A percentile compares a stretch with the other conserved stretches of the same genome.
These are phyloP conservation scores for Dionaea muscipula DNA, from an alignment of 179 eudicot genomes.

Conservation along the genomic window DNA sequence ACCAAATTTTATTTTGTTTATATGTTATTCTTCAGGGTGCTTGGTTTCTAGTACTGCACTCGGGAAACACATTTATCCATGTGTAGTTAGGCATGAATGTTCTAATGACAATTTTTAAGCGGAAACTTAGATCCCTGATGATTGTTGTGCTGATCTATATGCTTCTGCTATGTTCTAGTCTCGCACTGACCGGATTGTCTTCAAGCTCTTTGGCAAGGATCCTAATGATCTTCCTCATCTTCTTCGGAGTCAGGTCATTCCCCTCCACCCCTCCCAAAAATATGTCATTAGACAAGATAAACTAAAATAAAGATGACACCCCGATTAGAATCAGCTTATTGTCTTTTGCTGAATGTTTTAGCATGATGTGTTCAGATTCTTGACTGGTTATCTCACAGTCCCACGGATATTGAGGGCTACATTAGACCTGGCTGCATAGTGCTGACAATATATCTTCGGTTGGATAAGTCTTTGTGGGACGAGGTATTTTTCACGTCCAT, in stretches of 20 bases:
- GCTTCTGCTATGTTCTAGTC: slow-evolving; percentile 28
- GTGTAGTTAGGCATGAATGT: too few relatives aligned
- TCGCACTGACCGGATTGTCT: slow-evolving; percentile 78
- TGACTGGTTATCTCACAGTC: slow-evolving; percentile 74
- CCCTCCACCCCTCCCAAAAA: not conserved
- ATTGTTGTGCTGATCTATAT: slow-evolving; percentile 1
- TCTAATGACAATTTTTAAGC: too few relatives aligned
- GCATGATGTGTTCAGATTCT: slow-evolving; percentile 47
- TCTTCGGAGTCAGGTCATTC: slow-evolving; percentile 56
- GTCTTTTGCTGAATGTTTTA: not conserved
- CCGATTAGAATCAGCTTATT: not conserved
- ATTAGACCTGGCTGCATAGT: slow-evolving; percentile 87
- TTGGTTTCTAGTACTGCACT: too few relatives aligned
- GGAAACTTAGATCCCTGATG: not conserved
- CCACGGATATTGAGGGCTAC: slow-evolving; percentile 83
- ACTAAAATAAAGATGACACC: not conserved
- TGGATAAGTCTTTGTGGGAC: slow-evolving; percentile 56
- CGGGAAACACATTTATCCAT: too few relatives aligned
- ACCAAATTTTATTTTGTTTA: too few relatives aligned
- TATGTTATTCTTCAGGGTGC: too few relatives aligned
- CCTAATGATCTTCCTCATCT: slow-evolving; percentile 63
- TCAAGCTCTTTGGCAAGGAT: slow-evolving; percentile 85
- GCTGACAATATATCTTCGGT: slow-evolving; percentile 64
- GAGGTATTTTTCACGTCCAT: slow-evolving; percentile 39
- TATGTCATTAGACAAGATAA: not conserved